A percentile compares a stretch with the other conserved stretches of the same genome.
Evolutionary conservation across 805 yeast genomes (phyloP).

Genomic region (Wickerhamiella galacta): DNA sequence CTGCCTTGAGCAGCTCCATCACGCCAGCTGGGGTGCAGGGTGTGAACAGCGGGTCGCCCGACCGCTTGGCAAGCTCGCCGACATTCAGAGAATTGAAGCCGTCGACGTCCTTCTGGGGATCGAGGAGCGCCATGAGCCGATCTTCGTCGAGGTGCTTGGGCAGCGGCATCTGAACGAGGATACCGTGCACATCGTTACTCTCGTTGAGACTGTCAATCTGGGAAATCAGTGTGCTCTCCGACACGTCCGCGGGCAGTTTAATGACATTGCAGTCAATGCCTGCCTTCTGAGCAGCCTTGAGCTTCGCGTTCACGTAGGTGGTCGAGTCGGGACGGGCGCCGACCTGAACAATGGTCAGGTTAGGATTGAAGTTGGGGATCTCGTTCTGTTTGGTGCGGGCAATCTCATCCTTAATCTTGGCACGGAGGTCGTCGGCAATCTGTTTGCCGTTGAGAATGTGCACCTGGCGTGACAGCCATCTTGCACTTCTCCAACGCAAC

Average conservation of each 20-base stretch:
- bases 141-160: constrained; percentile 73
- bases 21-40: constrained; percentile 97
- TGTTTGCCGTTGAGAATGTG: constrained; percentile 42
- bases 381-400: constrained; percentile 25
- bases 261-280: constrained; percentile 53
- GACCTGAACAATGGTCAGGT: constrained; percentile 72
- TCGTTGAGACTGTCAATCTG: constrained; percentile 49
- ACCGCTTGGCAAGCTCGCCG: constrained; percentile 80
- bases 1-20: constrained; percentile 56
- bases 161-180: constrained; percentile 78
- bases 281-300: constrained; percentile 74
- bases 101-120: constrained; percentile 81
- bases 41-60: constrained; percentile 64
- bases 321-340: constrained; percentile 84
- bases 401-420: constrained; percentile 36
- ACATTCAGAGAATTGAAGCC: constrained; percentile 81
- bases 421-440: constrained; percentile 36
- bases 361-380: constrained; percentile 46
- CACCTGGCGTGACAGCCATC: background rate
- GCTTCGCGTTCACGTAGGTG: constrained; percentile 80
- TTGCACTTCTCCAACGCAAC: background rate
- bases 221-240: constrained; percentile 41
- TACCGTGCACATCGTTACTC: constrained; percentile 66
- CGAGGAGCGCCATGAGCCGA: constrained; percentile 58
- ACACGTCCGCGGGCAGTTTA: constrained; percentile 43